Evolutionary conservation across 768 basidiomycete species (phyloP).

Genomic region (Termitomyces sp.): DNA sequence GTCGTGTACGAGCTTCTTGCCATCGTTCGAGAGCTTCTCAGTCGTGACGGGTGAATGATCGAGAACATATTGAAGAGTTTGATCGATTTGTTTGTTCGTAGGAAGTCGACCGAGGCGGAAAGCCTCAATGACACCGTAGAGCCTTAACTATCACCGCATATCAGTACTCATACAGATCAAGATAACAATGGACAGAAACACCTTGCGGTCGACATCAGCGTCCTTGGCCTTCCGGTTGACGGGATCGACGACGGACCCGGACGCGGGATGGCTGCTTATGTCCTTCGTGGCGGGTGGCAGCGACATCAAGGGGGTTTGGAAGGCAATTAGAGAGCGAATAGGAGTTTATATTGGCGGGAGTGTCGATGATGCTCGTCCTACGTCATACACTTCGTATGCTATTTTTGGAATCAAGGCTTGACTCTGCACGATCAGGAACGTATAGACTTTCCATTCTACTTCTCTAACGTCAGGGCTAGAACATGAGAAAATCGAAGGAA

Average conservation of each 20-base stretch:
- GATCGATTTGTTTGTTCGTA: constrained; percentile 75
- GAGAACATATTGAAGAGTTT: constrained; percentile 62
- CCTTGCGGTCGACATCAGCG: constrained; percentile 79
- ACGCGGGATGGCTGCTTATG: constrained; percentile 50
- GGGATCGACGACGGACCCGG: constrained; percentile 62
- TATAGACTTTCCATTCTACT: too few species aligned
- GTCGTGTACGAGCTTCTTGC: constrained; percentile 72
- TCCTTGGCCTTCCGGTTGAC: constrained; percentile 55
- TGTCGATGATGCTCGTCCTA: constrained; percentile 7
- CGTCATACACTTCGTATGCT: constrained; percentile 5
- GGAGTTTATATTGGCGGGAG: constrained; percentile 2
- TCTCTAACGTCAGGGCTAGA: too few species aligned
- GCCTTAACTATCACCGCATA: constrained; percentile 43
- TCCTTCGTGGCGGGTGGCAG: constrained; percentile 59
- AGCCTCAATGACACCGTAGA: constrained; percentile 80
- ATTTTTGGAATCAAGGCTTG: not conserved
- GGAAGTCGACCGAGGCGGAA: constrained; percentile 78
- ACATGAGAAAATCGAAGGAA: not conserved
- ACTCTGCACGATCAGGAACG: too few species aligned
- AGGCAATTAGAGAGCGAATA: not conserved
- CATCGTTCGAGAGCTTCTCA: constrained; percentile 68
- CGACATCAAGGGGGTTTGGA: constrained; percentile 44
- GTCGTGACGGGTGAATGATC: constrained; percentile 53
- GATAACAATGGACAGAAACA: constrained; percentile 10
- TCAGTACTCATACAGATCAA: not conserved